Conservation (phyloP, 139 green algal species). For the Edaphochlamys debaryana region DNA sequence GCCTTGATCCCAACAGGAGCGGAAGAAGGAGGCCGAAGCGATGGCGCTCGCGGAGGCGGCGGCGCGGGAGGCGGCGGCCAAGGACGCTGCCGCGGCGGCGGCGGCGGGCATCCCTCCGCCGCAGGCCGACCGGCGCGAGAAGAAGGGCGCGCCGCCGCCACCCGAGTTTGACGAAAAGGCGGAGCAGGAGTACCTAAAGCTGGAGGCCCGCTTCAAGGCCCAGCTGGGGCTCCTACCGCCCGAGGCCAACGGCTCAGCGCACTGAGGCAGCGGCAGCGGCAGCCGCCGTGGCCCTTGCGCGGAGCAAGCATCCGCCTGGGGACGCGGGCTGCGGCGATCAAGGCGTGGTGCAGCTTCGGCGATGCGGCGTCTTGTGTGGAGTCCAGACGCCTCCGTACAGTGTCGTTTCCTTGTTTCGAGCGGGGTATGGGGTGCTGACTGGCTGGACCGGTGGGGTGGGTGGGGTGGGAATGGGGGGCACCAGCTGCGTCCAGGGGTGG, state of each 20-base stretch:
- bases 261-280: no score
- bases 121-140: neutral
- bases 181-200: constrained; percentile 59
- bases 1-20: constrained; percentile 24
- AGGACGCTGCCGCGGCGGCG: constrained; percentile 26
- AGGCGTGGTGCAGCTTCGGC: no score
- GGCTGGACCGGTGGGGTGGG: no score
- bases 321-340: no score
- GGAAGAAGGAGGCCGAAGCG: constrained; percentile 46
- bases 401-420: no score
- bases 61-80: constrained; percentile 26
- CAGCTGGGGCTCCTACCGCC: constrained; percentile 32
- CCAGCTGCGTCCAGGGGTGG: no score
- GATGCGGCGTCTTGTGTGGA: no score
- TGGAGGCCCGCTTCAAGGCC: constrained; percentile 60
- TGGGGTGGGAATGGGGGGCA: no score
- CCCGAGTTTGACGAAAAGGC: constrained; percentile 56
- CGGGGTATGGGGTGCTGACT: no score
- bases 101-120: constrained; percentile 5
- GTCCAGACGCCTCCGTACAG: no score
- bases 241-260: neutral
- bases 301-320: no score
- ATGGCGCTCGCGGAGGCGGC: constrained; percentile 25
- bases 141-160: constrained; percentile 4
- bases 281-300: no score